Base-by-base conservation (phyloP, 2,329 filamentous ascomycete genomes). In the Trichoderma cornu-damae region DNA sequence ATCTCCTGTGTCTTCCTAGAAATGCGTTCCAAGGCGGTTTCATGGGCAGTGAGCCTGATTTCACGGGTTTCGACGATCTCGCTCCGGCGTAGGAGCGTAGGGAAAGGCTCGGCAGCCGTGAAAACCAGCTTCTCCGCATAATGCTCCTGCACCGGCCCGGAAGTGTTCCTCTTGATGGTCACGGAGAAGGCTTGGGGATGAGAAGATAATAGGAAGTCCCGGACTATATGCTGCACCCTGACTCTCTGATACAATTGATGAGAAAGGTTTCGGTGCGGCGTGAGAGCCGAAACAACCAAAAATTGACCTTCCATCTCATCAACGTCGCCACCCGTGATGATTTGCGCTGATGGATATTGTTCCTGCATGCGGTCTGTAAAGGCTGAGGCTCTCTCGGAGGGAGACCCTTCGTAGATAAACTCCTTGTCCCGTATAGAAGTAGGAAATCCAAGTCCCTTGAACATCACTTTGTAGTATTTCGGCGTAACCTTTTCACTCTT, bases 301-400 rank as follows among this genome's bases (percentile, higher is more conserved):
- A 89, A 96, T 66, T 97, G 93, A 11, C 93, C 93, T 72, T 97
- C 93, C 1, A 93, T 82, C 65, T 94, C 89, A 59, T 92, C 88
- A 9, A 86, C 79, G 51, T 84, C 78, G 6, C 83, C 83, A 28
- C 80, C 79, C 3, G 84, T 85, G 40, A 95, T 77, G 59, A 96
- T 87, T 66, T 94, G 88, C 3, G 93, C 92, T 2, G 87, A 78
- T 3, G 92, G 93, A 67, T 96, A 90, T 66, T 95, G 87, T 69
- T 92, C 88, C 68, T 95, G 92, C 83, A 97, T 90, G 49, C 90
- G 87, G 69, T 96, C 92, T 1, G 89, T 90, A 65, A 97, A 97
- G 4, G 85, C 86, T 1, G 85, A 83, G 38, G 90, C 84, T 20
- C 88, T 83, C 71, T 97, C 93, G 6, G 79, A 84, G 0, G 87